phyloP scores from a whole-genome alignment of 2,329 filamentous ascomycete genomes.

The Curvularia spicifera region DNA sequence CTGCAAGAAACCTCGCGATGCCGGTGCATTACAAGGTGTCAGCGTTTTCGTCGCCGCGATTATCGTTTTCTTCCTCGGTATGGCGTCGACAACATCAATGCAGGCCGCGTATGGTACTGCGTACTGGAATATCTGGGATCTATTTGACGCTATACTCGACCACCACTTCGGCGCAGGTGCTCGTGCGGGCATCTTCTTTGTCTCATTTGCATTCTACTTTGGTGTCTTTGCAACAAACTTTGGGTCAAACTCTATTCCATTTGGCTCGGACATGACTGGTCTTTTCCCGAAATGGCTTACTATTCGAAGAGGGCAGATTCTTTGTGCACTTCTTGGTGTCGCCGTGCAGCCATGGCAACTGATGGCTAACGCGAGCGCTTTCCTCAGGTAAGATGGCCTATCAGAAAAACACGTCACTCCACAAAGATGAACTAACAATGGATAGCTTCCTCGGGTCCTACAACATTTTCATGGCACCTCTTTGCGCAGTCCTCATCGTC shows the following conservation, averaged over 20 bases:
- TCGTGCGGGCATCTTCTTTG: conserved; percentile 52
- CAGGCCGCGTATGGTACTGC: conserved; percentile 45
- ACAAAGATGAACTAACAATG: conserved; percentile 6
- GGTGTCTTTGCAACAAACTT: conserved; percentile 55
- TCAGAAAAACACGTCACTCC: no score
- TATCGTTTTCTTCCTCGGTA: conserved; percentile 52
- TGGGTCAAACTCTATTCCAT: conserved; percentile 51
- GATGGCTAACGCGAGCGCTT: conserved; percentile 49
- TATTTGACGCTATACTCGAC: conserved; percentile 53
- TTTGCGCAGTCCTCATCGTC: conserved; percentile 49
- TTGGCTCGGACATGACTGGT: conserved; percentile 52
- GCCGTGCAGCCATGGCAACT: conserved; percentile 54
- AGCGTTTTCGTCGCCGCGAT: conserved; percentile 50
- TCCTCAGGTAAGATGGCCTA: conserved; percentile 37
- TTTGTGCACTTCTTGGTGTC: conserved; percentile 49
- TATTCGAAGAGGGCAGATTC: conserved; percentile 53
- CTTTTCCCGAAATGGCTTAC: conserved; percentile 54
- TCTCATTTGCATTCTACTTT: conserved; percentile 45
- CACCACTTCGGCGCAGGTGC: conserved; percentile 49
- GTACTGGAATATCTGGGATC: conserved; percentile 57
- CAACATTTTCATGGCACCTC: conserved; percentile 52
- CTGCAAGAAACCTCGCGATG: conserved; percentile 41
- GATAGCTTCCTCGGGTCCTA: conserved; percentile 53
- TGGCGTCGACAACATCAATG: conserved; percentile 49
- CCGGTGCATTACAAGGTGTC: conserved; percentile 40